These are phyloP conservation scores for Hypoxylon sp. DNA, from an alignment of 2,329 filamentous ascomycete genomes.

Conservation along the genomic window DNA sequence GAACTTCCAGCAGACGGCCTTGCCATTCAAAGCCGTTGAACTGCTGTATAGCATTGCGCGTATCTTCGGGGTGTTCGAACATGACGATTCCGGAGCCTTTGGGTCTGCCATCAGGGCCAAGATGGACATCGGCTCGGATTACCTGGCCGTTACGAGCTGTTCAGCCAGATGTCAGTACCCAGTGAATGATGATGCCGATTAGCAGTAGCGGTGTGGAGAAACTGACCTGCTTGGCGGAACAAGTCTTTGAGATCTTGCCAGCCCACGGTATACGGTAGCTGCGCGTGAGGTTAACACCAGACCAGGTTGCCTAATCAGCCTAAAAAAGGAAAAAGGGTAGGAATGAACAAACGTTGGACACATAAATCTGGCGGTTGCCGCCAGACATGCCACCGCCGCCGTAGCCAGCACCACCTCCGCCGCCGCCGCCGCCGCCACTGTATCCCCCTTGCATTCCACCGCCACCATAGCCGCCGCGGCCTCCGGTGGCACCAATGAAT, in stretches of 20 bases:
- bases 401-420: conserved; percentile 64
- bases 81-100: conserved; percentile 98
- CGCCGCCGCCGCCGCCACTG: conserved; percentile 61
- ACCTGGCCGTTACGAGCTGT: conserved; percentile 78
- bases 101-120: conserved; percentile 89
- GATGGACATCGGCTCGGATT: conserved; percentile 94
- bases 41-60: conserved; percentile 93
- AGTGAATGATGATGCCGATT: neutral
- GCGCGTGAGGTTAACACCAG: conserved; percentile 49
- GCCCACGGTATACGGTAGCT: conserved; percentile 97
- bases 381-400: conserved; percentile 64
- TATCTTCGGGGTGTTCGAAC: conserved; percentile 94
- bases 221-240: conserved; percentile 96
- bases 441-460: conserved; percentile 64
- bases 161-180: conserved; percentile 36
- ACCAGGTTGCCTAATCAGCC: conserved; percentile 32
- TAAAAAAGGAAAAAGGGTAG: conserved; percentile 51
- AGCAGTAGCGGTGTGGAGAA: neutral
- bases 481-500: conserved; percentile 81
- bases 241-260: conserved; percentile 99
- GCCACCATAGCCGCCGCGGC: conserved; percentile 66
- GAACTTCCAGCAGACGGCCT: conserved; percentile 90
- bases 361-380: conserved; percentile 90
- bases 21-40: conserved; percentile 99
- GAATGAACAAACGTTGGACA: conserved; percentile 91